Evolutionary conservation across 2,329 filamentous ascomycete genomes (phyloP).

Genomic region (Hypoxylon sp.): DNA sequence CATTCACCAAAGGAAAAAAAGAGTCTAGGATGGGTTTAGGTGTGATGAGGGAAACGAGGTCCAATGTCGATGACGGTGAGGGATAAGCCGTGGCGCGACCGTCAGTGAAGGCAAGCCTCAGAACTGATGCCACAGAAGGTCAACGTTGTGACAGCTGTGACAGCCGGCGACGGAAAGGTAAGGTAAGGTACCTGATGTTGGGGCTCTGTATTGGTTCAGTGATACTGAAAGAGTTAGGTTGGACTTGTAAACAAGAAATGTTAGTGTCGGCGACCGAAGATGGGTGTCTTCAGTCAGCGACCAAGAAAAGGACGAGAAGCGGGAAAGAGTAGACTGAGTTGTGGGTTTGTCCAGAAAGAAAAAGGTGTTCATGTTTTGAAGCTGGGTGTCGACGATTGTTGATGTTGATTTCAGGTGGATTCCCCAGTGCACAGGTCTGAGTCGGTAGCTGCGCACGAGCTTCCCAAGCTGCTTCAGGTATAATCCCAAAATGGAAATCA

Average conservation of each 20-base stretch:
- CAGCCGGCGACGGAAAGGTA: not conserved
- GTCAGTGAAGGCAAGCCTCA: not conserved
- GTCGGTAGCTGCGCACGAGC: not conserved
- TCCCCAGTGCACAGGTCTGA: not conserved
- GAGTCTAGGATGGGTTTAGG: not conserved
- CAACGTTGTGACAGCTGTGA: not conserved
- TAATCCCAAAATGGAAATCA: constrained; percentile 25
- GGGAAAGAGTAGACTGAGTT: not conserved
- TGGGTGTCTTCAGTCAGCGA: not conserved
- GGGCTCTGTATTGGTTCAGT: not conserved
- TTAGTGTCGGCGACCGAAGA: not conserved
- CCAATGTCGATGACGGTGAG: not conserved
- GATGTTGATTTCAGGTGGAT: constrained; percentile 33
- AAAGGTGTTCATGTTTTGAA: constrained; percentile 8
- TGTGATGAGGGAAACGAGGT: not conserved
- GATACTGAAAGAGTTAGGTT: constrained; percentile 2
- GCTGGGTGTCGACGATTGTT: constrained; percentile 26
- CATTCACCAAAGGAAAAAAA: not conserved
- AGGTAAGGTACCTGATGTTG: not conserved
- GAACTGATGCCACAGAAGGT: not conserved
- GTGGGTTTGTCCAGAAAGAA: not conserved
- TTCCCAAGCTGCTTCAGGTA: not conserved
- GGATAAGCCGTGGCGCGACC: not conserved
- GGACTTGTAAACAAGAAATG: not conserved
- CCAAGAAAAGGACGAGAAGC: not conserved